Evolutionary conservation across 176 grass and related monocot genomes (phyloP).

Genomic region (Raddia distichophylla): DNA sequence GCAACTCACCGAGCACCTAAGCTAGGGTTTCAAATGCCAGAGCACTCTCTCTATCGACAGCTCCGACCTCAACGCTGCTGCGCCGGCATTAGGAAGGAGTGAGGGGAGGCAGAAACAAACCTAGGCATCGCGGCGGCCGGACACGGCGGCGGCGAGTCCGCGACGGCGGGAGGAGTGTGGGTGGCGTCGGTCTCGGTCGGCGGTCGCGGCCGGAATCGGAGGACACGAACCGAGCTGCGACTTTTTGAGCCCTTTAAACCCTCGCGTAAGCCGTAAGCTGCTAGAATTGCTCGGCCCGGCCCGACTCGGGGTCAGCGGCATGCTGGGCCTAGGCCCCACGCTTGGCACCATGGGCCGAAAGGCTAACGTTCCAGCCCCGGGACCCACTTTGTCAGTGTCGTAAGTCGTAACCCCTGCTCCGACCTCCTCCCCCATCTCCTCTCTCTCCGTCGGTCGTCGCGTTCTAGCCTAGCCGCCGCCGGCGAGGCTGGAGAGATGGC

Average conservation of each 20-base stretch:
- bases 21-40: constrained; percentile 45
- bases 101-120: neutral
- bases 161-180: neutral
- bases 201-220: neutral
- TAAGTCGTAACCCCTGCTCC: neutral
- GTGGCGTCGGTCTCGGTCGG: constrained; percentile 1
- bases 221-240: constrained; percentile 9
- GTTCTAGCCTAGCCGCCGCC: neutral
- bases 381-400: constrained; percentile 21
- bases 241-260: constrained; percentile 29
- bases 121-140: constrained; percentile 45
- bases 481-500: constrained; percentile 35
- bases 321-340: neutral
- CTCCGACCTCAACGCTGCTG: neutral
- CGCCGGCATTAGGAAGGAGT: neutral
- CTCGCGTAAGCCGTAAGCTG: neutral
- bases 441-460: constrained; percentile 4
- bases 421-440: neutral
- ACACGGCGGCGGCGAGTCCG: neutral
- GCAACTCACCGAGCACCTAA: neutral
- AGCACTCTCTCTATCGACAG: neutral
- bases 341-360: constrained; percentile 1
- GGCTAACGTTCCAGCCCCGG: neutral
- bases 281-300: neutral
- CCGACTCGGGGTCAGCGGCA: neutral